These are phyloP conservation scores for Macrotyloma uniflorum DNA, from an alignment of 306 rosid genomes.

Conservation along the genomic window DNA sequence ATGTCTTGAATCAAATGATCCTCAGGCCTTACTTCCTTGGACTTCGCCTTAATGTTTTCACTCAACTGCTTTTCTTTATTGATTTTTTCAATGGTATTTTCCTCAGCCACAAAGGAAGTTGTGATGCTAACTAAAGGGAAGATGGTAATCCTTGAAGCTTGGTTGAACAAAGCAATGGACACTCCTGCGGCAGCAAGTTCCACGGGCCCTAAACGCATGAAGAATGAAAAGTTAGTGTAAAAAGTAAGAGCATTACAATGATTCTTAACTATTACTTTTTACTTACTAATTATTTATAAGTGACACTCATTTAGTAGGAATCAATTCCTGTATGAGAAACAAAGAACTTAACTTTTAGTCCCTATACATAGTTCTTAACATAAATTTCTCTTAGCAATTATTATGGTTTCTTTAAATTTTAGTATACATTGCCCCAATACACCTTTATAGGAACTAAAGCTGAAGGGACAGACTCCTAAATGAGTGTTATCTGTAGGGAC, in stretches of 20 bases:
- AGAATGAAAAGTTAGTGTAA: background rate
- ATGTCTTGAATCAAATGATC: conserved; percentile 49
- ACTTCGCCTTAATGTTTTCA: conserved; percentile 43
- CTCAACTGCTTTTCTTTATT: conserved; percentile 39
- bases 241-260: background rate
- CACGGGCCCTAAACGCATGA: conserved; percentile 66
- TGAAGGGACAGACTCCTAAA: background rate
- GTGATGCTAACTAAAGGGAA: conserved; percentile 95
- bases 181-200: conserved; percentile 98
- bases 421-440: background rate
- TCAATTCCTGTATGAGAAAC: background rate
- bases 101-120: conserved; percentile 97
- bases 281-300: background rate
- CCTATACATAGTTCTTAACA: too few species aligned
- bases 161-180: conserved; percentile 89
- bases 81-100: conserved; percentile 62
- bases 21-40: conserved; percentile 38
- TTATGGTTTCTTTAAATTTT: background rate
- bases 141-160: conserved; percentile 93
- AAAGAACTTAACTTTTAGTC: background rate
- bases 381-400: background rate
- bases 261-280: background rate
- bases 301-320: background rate
- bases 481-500: background rate
- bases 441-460: background rate